A percentile compares a stretch with the other conserved stretches of the same genome.
These are phyloP conservation scores for Thraustotheca clavata DNA, from an alignment of 352 stramenopile genomes.

Conservation along the genomic window DNA sequence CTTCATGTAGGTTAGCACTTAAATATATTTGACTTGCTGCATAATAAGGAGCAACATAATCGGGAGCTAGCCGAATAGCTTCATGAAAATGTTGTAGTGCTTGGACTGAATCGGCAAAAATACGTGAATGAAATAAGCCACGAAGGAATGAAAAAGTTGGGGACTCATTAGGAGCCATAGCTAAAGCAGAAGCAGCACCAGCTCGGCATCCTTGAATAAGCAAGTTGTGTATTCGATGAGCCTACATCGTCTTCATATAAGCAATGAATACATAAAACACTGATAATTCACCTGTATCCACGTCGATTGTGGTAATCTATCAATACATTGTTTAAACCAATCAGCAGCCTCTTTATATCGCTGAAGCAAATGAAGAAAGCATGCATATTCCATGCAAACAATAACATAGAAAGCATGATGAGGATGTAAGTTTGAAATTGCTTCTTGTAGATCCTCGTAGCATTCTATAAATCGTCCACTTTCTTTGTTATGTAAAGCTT, in stretches of 20 bases:
- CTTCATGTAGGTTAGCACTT: background rate
- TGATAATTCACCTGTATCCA: background rate
- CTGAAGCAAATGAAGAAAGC: background rate
- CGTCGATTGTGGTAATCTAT: background rate
- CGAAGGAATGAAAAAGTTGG: background rate
- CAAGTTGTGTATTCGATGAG: background rate
- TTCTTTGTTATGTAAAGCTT: background rate
- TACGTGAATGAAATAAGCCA: background rate
- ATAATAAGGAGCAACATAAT: background rate
- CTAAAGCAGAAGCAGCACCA: background rate
- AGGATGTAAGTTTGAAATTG: background rate
- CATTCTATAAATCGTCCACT: background rate
- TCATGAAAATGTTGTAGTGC: background rate
- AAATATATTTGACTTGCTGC: background rate
- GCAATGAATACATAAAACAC: background rate
- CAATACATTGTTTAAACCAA: background rate
- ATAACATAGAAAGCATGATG: background rate
- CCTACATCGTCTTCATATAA: background rate
- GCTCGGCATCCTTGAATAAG: background rate
- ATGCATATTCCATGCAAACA: background rate
- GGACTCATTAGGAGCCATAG: background rate
- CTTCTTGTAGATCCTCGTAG: background rate
- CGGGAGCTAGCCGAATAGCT: background rate
- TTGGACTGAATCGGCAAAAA: background rate
- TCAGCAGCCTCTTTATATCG: background rate